A percentile compares a stretch with the other conserved stretches of the same genome.
Conservation (phyloP, 371 early-diverging fungal species). For the Mucor sp. region DNA sequence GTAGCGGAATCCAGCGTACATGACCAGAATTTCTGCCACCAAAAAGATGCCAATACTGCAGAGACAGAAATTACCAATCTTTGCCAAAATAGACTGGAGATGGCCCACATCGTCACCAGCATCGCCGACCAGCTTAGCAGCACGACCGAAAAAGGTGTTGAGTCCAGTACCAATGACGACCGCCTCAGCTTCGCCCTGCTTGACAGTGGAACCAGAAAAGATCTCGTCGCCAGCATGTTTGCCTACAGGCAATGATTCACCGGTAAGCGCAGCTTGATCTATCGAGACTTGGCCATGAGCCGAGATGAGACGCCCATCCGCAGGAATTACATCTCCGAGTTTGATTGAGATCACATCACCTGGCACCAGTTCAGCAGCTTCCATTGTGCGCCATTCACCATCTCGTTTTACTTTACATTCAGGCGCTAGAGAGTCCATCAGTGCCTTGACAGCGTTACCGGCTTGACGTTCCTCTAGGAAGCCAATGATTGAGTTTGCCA, state of each 20-base stretch:
- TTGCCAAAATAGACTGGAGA: conserved; percentile 79
- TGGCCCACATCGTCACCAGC: conserved; percentile 80
- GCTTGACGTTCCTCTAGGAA: conserved; percentile 77
- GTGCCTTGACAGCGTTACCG: conserved; percentile 67
- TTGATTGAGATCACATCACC: conserved; percentile 71
- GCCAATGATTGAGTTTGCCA: conserved; percentile 80
- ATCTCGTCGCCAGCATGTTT: conserved; percentile 67
- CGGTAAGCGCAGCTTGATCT: conserved; percentile 81
- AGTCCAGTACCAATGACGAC: conserved; percentile 80
- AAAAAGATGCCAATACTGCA: conserved; percentile 66
- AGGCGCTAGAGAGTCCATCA: conserved; percentile 70
- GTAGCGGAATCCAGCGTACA: conserved; percentile 74
- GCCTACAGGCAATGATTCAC: conserved; percentile 69
- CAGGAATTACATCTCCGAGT: conserved; percentile 75
- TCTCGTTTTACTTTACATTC: conserved; percentile 63
- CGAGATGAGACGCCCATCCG: conserved; percentile 58
- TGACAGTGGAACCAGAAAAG: conserved; percentile 76
- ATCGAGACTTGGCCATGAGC: conserved; percentile 49
- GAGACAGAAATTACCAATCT: conserved; percentile 84
- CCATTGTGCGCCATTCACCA: conserved; percentile 46
- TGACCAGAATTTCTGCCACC: conserved; percentile 74
- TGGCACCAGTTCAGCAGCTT: conserved; percentile 57
- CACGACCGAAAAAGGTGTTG: conserved; percentile 85
- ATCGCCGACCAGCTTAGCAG: conserved; percentile 73
- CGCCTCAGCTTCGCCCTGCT: conserved; percentile 86